Base-by-base conservation (phyloP, 1,284 basidiomycete genomes). In the Ceratobasidium papillatum region DNA sequence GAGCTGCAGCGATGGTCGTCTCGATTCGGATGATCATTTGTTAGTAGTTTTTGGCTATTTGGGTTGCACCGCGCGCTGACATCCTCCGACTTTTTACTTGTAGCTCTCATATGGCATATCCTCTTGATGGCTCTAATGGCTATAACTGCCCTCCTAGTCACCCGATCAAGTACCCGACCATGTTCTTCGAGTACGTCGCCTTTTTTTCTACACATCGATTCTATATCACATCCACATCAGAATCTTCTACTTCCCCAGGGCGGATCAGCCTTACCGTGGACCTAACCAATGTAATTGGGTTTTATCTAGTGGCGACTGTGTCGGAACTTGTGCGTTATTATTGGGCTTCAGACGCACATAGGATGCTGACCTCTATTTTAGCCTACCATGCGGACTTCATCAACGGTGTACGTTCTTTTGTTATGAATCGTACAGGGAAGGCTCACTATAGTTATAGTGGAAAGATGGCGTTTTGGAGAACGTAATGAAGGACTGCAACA, bases 11-110 rank as follows among this genome's bases (percentile, higher is more conserved):
- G 69, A 72, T 34, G 69, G 69, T 19, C 69, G 69, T 27, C 56
- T 72, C 27, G 69, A 72, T 43, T 72, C 69, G 19, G 38, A 38
- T 61, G 58, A 72, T n/a, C 69, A 72, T 30, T 72, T 61, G 69
- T 72, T 30, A 47, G 54, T 62, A 45, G 22, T 72, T 19, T 2
- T 1, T 25, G 22, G 19, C 12, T 27, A 0, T 61, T 38, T 32
- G 32, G 32, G 34, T n/a, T n/a, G 32, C 4, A 25, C 2, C 12
- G 1, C 22, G 32, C 2, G 19, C 11, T 25, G 22, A 43, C 25
- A n/a, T 54, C 25, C 7, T 34, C 56, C 34, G 17, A 49, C 25
- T 47, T n/a, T 11, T 3, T 17, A 14, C 3, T 1, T 14, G 3
- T 12, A 72, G 69, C 38, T 22, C 22, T 8, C 69, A 72, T 38